These are phyloP conservation scores for Boechera retrofracta DNA, from an alignment of 345 rosid species.

Conservation along the genomic window DNA sequence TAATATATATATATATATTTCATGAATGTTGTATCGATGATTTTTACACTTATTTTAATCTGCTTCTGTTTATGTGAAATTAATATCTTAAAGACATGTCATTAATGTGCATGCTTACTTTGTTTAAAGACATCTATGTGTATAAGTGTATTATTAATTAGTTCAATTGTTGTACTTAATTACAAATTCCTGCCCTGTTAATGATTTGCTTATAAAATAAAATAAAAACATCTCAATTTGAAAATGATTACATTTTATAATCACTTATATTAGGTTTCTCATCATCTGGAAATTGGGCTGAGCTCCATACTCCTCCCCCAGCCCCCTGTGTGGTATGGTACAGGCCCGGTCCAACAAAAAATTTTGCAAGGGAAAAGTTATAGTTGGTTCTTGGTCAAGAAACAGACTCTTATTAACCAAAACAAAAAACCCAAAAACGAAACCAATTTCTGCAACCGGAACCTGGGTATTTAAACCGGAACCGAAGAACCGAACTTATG, in stretches of 20 bases:
- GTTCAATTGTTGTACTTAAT: neutral
- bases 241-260: neutral
- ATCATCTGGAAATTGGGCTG: neutral
- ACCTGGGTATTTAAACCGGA: too few species aligned
- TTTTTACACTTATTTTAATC: conserved; percentile 27
- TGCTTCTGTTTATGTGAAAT: conserved; percentile 35
- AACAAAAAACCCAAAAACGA: too few species aligned
- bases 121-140: conserved; percentile 26
- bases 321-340: neutral
- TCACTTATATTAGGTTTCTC: neutral
- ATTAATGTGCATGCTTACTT: conserved; percentile 21
- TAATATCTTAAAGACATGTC: conserved; percentile 30
- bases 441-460: neutral
- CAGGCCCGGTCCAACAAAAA: neutral
- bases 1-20: conserved; percentile 13
- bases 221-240: neutral
- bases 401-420: neutral
- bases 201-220: neutral
- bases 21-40: conserved; percentile 28
- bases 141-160: conserved; percentile 18
- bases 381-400: neutral
- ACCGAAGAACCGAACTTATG: too few species aligned
- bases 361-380: neutral
- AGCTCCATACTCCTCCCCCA: neutral
- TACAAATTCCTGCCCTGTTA: neutral